Percentiles rank a stretch among this genome's conserved stretches.
phyloP scores from a whole-genome alignment of 129 eudicot species.

The Flaveria ramosissima region DNA sequence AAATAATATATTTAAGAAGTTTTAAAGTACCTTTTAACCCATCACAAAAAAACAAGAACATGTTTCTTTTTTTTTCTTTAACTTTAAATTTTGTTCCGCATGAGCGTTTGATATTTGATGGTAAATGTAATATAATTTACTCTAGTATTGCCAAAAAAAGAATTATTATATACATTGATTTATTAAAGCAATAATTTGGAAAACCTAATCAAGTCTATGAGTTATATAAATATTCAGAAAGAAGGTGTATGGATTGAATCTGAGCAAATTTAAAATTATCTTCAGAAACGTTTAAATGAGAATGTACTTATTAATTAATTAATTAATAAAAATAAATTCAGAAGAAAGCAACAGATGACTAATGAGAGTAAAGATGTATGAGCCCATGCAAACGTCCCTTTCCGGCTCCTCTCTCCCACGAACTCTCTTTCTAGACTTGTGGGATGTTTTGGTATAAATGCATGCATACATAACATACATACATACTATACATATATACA shows the following conservation, averaged over 20 bases:
- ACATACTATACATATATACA: constrained; percentile 24
- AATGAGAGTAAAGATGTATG: constrained; percentile 33
- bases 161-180: background rate
- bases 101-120: background rate
- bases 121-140: background rate
- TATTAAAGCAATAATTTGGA: background rate
- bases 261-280: background rate
- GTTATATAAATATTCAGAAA: background rate
- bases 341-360: constrained; percentile 49
- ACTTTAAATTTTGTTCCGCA: background rate
- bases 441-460: background rate
- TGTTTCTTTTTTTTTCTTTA: no score
- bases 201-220: background rate
- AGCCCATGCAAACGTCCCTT: constrained; percentile 81
- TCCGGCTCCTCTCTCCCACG: constrained; percentile 62
- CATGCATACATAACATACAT: constrained; percentile 17
- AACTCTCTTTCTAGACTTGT: constrained; percentile 32
- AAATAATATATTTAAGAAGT: background rate
- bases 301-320: constrained; percentile 10
- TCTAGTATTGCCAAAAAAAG: background rate
- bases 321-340: constrained; percentile 22
- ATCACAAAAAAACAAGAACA: background rate
- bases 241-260: background rate
- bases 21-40: background rate
- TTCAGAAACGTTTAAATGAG: background rate